Base-by-base conservation (phyloP, 2,329 filamentous ascomycete genomes). In the Hymenoscyphus linearis region DNA sequence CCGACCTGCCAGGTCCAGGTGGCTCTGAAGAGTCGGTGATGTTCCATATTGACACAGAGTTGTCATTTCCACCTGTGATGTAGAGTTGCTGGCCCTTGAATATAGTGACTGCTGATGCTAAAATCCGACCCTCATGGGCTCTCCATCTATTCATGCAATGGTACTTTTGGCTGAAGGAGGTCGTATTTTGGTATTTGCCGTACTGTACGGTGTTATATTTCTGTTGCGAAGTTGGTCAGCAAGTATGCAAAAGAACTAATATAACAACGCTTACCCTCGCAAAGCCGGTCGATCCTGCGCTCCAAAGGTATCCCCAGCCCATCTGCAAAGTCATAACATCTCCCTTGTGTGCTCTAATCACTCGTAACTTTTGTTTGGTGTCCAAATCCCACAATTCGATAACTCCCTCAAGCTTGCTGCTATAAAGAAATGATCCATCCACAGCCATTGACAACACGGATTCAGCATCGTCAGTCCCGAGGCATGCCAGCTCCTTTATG, bases 311-410 rank as follows among this genome's bases (percentile, higher is more conserved):
- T 0, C 92, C 91, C 76, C 90, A 91, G 26, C 90, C 88, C 74
- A 97, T 88, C 65, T 91, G 88, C 52, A 98, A 79, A 0, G 91
- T 88, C 80, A 96, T 91, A 55, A 98, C 85, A 73, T 98, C 91
- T 52, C 87, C 87, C 36, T 84, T 85, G 68, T 92, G 89, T 0
- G 88, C 86, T 71, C 89, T 92, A 71, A 99, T 88, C 18, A 91
- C 92, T 61, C 95, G 84, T 52, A 99, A 82, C 55, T 95, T 87
- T 75, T 99, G 95, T 59, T 89, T 87, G 0, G 95, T 98, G 72
- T 98, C 93, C 14, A 99, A 81, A 72, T 99, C 96, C 93, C 96
- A 99, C 12, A 99, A 85, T 73, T 98, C 93, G 62, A 99, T 85
- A 57, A 96, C 84, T 25, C 95, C 96, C 44, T 90, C 87, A 0